Evolutionary conservation across 2,329 filamentous ascomycete genomes (phyloP).

Genomic region (Epichloe typhina): DNA sequence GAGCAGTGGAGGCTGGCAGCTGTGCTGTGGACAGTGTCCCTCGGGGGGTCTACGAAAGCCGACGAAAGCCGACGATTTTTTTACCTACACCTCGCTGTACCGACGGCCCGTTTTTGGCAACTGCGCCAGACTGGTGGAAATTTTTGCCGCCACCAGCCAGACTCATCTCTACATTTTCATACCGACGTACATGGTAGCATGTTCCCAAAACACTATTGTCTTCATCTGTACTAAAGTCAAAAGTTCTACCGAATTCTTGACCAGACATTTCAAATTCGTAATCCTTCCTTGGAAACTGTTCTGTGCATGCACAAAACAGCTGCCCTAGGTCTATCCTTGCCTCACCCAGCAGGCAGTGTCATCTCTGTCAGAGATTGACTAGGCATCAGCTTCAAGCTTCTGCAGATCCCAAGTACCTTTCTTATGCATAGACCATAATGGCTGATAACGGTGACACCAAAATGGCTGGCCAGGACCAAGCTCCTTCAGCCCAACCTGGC

Average conservation of each 20-base stretch:
- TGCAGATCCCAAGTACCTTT: not conserved
- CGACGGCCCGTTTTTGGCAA: not conserved
- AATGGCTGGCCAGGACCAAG: slow-evolving; percentile 10
- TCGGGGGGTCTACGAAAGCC: too few relatives aligned
- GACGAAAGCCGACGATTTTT: too few relatives aligned
- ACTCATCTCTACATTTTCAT: not conserved
- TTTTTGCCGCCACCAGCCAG: slow-evolving; percentile 4
- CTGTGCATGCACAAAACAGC: not conserved
- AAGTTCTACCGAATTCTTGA: not conserved
- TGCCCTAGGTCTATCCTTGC: too few relatives aligned
- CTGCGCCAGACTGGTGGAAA: slow-evolving; percentile 2
- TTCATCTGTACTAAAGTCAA: not conserved
- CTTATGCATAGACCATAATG: slow-evolving; percentile 12
- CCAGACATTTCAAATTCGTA: not conserved
- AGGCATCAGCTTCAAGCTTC: not conserved
- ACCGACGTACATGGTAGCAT: not conserved
- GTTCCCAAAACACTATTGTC: not conserved
- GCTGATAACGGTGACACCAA: slow-evolving; percentile 12
- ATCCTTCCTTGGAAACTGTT: not conserved
- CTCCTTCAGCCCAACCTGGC: slow-evolving; percentile 6
- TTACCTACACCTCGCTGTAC: too few relatives aligned
- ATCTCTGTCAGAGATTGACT: not conserved
- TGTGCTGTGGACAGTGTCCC: too few relatives aligned
- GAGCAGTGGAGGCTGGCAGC: too few relatives aligned
- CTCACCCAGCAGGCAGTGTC: not conserved